Conservation (phyloP, 2,329 filamentous ascomycete species). For the Sphaerulina musiva region DNA sequence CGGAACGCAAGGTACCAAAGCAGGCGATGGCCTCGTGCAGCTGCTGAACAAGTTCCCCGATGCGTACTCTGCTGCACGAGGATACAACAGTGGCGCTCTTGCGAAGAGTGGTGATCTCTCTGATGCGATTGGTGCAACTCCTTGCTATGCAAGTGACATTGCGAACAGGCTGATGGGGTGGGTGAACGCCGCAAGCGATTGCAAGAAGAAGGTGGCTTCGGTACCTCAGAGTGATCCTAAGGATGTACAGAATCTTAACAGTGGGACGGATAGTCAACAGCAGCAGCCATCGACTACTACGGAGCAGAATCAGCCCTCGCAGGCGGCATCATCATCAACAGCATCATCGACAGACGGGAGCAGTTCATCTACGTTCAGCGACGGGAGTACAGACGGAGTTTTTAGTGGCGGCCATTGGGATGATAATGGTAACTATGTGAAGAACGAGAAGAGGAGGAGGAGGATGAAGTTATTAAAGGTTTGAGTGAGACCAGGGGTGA, state of each 20-base stretch:
- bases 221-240: not conserved
- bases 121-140: conserved; percentile 43
- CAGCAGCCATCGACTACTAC: not conserved
- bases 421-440: not conserved
- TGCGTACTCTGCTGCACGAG: conserved; percentile 40
- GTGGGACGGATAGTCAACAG: not conserved
- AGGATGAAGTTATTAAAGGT: not conserved
- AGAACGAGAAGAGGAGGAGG: not conserved
- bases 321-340: too few species aligned
- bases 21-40: conserved; percentile 41
- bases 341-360: not conserved
- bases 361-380: not conserved
- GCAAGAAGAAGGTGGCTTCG: not conserved
- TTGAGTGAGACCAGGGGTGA: too few species aligned
- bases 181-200: conserved; percentile 19
- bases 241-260: not conserved
- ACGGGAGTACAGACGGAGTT: not conserved
- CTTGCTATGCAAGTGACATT: conserved; percentile 48
- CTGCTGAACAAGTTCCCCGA: conserved; percentile 31
- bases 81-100: conserved; percentile 35
- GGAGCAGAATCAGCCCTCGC: too few species aligned
- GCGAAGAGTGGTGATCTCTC: conserved; percentile 1
- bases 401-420: not conserved
- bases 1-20: conserved; percentile 39
- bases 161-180: conserved; percentile 45